Conservation (phyloP, 345 rosid species). For the Citrus hindsii region DNA sequence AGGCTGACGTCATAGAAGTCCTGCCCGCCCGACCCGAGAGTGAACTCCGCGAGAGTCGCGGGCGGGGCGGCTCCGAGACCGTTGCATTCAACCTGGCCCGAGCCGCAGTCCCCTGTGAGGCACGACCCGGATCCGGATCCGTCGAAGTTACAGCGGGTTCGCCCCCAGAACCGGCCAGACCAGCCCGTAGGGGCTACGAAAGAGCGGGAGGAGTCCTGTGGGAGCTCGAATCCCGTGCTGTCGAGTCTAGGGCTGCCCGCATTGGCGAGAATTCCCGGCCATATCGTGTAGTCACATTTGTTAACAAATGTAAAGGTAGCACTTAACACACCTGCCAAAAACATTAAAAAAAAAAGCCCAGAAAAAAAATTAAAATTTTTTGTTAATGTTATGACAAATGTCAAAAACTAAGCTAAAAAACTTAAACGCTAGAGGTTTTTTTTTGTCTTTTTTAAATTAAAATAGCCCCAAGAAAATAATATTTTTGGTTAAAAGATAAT, state of each 20-base stretch:
- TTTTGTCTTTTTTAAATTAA: no score
- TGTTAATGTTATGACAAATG: background rate
- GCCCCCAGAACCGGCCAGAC: constrained; percentile 84
- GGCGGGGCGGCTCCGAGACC: constrained; percentile 86
- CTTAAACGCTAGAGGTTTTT: background rate
- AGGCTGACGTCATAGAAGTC: constrained; percentile 96
- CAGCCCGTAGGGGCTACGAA: constrained; percentile 72
- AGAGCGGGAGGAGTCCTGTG: constrained; percentile 50
- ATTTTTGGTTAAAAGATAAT: background rate
- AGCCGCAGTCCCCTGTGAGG: constrained; percentile 69
- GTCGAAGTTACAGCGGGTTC: constrained; percentile 68
- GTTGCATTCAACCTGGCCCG: constrained; percentile 58
- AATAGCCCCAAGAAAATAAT: background rate
- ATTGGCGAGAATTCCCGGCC: constrained; percentile 79
- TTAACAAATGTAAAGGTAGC: constrained; percentile 67
- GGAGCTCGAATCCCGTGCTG: constrained; percentile 63
- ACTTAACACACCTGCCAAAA: constrained; percentile 16
- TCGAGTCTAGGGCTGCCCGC: constrained; percentile 59
- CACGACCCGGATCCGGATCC: constrained; percentile 58
- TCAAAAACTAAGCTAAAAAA: background rate
- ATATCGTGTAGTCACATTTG: constrained; percentile 49
- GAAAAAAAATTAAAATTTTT: background rate
- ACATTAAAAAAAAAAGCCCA: background rate
- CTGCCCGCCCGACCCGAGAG: constrained; percentile 71
- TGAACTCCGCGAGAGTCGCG: constrained; percentile 83